Base-by-base conservation (phyloP, 2,329 filamentous ascomycete species). In the Penicillium sp. region DNA sequence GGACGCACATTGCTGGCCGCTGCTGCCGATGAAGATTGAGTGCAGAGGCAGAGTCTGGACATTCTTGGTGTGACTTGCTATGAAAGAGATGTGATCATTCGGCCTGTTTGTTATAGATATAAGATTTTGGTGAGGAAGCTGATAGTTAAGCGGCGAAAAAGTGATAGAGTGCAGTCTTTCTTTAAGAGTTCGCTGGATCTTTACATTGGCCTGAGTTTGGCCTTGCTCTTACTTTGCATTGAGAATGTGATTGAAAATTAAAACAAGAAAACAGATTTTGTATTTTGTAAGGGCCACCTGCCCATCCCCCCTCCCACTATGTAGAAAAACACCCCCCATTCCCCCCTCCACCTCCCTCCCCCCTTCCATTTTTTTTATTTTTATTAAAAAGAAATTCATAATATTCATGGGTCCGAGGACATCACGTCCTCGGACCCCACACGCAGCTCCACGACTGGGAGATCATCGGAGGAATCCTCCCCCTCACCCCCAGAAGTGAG, bases 391-490 rank as follows among this genome's bases (percentile, higher is more conserved):
- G 21, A 23, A 23, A 13, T 4, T 50, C 19, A 5, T 43, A 35
- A 48, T 19, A 33, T 44, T 57, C 50, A 62, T 58, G 51, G 61
- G 38, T 67, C 65, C 44, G 64, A 65, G 49, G 63, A 47, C 27
- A 66, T 62, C 31, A 64, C 63, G 9, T 74, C 70, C 12, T 76
- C 73, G 17, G 76, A 73, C 21, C 66, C 67, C 41, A 77, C 70
- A 43, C 66, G 71, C 35, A 79, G 63, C 63, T 79, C 77, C 49
- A 77, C 70, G 35, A 78, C 77, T 4, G 77, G 73, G 21, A 76
- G 65, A 5, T 77, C 73, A 29, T 77, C 72, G 38, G 74, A 70
- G 13, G 71, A 73, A 25, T 68, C 72, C 17, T 66, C 70, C 27
- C 71, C 68, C 51, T 67, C 64, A 33, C 71, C 67, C 29, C 72